phyloP scores from a whole-genome alignment of 2,329 filamentous ascomycete genomes.

The Paraphaeosphaeria sporulosa region DNA sequence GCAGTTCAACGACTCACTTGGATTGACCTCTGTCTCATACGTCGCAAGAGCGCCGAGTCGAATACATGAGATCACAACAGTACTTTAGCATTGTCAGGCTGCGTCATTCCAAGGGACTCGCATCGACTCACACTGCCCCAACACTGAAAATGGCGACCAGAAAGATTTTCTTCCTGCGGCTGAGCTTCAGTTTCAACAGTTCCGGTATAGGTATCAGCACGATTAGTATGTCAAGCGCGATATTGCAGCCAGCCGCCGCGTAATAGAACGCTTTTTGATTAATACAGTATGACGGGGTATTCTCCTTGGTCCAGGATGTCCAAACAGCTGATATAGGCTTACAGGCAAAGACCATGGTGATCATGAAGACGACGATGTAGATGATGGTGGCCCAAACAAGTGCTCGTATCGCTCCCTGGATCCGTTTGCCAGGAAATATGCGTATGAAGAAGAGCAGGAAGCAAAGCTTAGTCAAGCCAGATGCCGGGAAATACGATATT shows the following conservation, averaged over 20 bases:
- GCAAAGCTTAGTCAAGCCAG: conserved; percentile 29
- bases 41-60: conserved; percentile 50
- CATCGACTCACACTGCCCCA: conserved; percentile 17
- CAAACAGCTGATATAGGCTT: conserved; percentile 18
- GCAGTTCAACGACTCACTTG: conserved; percentile 17
- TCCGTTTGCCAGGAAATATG: conserved; percentile 32
- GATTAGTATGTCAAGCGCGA: conserved; percentile 16
- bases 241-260: conserved; percentile 17
- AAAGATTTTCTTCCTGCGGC: conserved; percentile 16
- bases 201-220: conserved; percentile 20
- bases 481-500: conserved; percentile 34
- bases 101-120: neutral
- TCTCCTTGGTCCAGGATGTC: conserved; percentile 19
- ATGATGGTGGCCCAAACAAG: conserved; percentile 12
- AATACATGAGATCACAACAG: conserved; percentile 50
- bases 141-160: conserved; percentile 19
- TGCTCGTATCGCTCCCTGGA: conserved; percentile 13
- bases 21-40: conserved; percentile 50
- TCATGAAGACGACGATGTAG: conserved; percentile 24
- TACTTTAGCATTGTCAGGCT: conserved; percentile 9
- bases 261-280: conserved; percentile 13
- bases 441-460: conserved; percentile 35
- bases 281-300: conserved; percentile 17
- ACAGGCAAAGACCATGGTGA: conserved; percentile 22
- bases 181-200: conserved; percentile 16